Evolutionary conservation across 345 rosid genomes (phyloP).

Genomic region (Diplotaxis tenuifolia): DNA sequence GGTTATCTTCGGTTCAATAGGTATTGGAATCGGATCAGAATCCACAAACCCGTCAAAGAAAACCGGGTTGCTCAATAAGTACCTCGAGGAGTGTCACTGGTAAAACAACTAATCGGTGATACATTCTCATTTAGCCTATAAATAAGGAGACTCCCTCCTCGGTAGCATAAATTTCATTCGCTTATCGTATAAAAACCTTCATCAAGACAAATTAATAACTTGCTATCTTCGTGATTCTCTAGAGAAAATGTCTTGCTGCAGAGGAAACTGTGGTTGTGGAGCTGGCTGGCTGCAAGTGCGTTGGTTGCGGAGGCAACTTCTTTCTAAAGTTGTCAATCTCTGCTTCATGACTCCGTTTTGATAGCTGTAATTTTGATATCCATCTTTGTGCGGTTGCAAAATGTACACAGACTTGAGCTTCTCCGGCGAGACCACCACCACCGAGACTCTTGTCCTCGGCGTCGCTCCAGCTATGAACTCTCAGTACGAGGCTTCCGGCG

Average conservation of each 20-base stretch:
- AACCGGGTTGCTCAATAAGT: conserved; percentile 35
- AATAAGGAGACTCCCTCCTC: no score
- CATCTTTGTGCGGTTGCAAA: conserved; percentile 54
- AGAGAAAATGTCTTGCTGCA: conserved; percentile 66
- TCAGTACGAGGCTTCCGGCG: no score
- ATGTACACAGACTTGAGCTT: conserved; percentile 61
- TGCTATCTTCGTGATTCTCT: background rate
- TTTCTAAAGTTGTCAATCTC: no score
- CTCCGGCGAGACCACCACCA: conserved; percentile 49
- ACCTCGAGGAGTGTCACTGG: conserved; percentile 35
- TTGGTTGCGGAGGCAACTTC: conserved; percentile 44
- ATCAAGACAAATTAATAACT: background rate
- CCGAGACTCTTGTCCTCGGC: conserved; percentile 56
- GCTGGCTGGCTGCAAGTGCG: conserved; percentile 61
- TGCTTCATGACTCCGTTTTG: no score
- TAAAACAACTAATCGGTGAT: conserved; percentile 31
- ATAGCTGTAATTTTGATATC: no score
- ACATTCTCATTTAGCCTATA: no score
- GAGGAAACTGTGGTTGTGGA: conserved; percentile 66
- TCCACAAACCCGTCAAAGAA: conserved; percentile 38
- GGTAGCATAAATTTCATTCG: background rate
- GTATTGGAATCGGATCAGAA: conserved; percentile 32
- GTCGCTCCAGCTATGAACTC: no score
- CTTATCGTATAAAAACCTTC: no score
- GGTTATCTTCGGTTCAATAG: conserved; percentile 35